Percentiles rank a stretch among this genome's conserved stretches.
These are phyloP conservation scores for Metarhizium robertsii DNA, from an alignment of 2,329 filamentous ascomycete species.

Conservation along the genomic window DNA sequence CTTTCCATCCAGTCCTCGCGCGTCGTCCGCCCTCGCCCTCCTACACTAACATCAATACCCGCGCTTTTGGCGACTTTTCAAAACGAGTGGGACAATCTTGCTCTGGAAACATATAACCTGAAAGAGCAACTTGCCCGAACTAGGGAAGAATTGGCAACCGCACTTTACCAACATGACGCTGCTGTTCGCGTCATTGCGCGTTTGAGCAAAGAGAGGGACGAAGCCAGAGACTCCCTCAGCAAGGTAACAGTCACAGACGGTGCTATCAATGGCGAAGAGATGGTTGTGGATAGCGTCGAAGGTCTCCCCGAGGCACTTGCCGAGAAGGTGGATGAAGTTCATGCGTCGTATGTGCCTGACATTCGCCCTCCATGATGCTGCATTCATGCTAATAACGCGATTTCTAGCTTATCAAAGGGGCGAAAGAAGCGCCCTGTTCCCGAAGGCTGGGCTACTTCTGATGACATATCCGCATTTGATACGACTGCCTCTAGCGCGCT, in stretches of 20 bases:
- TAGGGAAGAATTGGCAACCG: slow-evolving; percentile 84
- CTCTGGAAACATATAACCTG: slow-evolving; percentile 83
- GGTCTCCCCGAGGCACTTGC: slow-evolving; percentile 63
- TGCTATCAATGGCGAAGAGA: slow-evolving; percentile 62
- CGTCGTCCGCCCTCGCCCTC: slow-evolving; percentile 80
- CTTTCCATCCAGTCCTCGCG: slow-evolving; percentile 77
- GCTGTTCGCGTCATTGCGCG: slow-evolving; percentile 92
- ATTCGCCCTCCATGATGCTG: slow-evolving; percentile 5
- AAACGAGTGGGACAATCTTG: slow-evolving; percentile 94
- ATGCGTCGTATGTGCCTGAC: slow-evolving; percentile 57
- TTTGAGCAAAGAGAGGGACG: slow-evolving; percentile 82
- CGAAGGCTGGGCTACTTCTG: slow-evolving; percentile 71
- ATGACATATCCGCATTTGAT: slow-evolving; percentile 50
- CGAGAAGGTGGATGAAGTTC: slow-evolving; percentile 68
- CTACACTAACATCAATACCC: slow-evolving; percentile 91
- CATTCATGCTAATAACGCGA: background rate
- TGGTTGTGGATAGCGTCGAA: slow-evolving; percentile 77
- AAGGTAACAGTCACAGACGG: slow-evolving; percentile 64
- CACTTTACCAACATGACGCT: slow-evolving; percentile 94
- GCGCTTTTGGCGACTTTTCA: slow-evolving; percentile 91
- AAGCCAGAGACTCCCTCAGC: slow-evolving; percentile 80
- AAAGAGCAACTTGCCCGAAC: slow-evolving; percentile 85
- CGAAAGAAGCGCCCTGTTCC: slow-evolving; percentile 85
- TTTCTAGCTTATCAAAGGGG: slow-evolving; percentile 67
- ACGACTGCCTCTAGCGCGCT: slow-evolving; percentile 35